phyloP scores from a whole-genome alignment of 306 rosid species.

The Cucumis cinereus region DNA sequence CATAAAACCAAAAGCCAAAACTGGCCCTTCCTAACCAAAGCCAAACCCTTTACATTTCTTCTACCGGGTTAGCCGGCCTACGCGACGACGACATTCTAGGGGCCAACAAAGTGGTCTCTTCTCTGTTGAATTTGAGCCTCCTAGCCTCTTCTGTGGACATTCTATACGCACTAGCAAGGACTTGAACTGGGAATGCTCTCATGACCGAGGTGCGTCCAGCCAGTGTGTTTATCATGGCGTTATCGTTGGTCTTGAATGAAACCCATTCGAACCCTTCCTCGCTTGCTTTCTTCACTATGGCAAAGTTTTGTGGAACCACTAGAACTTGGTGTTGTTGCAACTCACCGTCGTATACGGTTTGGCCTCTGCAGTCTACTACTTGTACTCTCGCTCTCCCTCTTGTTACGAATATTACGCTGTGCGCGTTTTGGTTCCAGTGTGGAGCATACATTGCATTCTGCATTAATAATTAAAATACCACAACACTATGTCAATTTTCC shows the following conservation, averaged over 20 bases:
- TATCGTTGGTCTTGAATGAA: conserved; percentile 43
- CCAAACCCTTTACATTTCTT: background rate
- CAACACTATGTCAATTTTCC: too few relatives aligned
- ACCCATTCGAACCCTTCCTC: conserved; percentile 31
- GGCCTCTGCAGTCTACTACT: conserved; percentile 41
- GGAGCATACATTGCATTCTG: conserved; percentile 47
- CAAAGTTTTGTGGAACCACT: conserved; percentile 51
- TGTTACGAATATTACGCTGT: conserved; percentile 26
- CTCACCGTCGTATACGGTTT: conserved; percentile 22
- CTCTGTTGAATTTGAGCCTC: conserved; percentile 30
- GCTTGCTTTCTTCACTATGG: conserved; percentile 19
- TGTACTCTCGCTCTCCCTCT: conserved; percentile 40
- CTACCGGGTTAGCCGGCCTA: background rate
- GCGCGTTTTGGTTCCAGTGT: conserved; percentile 45
- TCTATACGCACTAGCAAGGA: conserved; percentile 21
- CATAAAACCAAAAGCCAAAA: conserved; percentile 5
- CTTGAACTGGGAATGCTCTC: conserved; percentile 29
- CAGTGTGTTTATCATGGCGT: conserved; percentile 21
- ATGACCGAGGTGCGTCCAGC: conserved; percentile 25
- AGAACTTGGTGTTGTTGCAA: conserved; percentile 25
- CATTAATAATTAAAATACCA: background rate
- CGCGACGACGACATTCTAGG: conserved; percentile 12
- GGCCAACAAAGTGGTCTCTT: conserved; percentile 14
- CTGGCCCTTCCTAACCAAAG: background rate
- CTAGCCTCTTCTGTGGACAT: conserved; percentile 20